phyloP scores from a whole-genome alignment of 1,284 basidiomycete genomes.

The Papiliotrema fonsecae region DNA sequence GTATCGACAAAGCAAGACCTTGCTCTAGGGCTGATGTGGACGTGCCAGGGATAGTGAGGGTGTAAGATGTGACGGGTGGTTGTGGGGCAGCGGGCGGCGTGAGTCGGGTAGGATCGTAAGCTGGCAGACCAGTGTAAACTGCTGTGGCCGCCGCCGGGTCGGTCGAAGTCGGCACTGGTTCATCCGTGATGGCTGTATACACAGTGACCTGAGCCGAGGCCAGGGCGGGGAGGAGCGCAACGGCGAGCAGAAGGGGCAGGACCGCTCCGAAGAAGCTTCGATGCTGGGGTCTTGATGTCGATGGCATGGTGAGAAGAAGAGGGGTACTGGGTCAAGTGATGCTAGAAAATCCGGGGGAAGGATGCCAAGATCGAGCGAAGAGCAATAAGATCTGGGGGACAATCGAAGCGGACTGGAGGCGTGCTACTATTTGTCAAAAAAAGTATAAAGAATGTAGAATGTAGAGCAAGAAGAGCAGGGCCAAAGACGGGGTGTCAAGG shows the following conservation, averaged over 20 bases:
- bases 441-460: no score
- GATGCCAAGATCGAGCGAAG: no score
- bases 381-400: no score
- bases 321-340: no score
- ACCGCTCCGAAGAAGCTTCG: no score
- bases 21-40: slow-evolving; percentile 14
- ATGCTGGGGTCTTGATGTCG: no score
- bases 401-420: no score
- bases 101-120: slow-evolving; percentile 38
- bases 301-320: no score
- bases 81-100: slow-evolving; percentile 30
- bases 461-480: no score
- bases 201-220: slow-evolving; percentile 21
- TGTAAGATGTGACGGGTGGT: slow-evolving; percentile 23
- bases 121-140: slow-evolving; percentile 32
- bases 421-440: no score
- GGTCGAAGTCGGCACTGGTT: slow-evolving; percentile 8
- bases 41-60: slow-evolving; percentile 22
- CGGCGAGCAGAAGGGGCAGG: slow-evolving; percentile 1
- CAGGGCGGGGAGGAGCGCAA: background rate
- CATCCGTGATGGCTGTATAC: slow-evolving; percentile 16
- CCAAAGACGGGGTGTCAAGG: no score
- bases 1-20: slow-evolving; percentile 45
- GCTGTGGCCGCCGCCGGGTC: slow-evolving; percentile 16
- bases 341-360: no score